Base-by-base conservation (phyloP, 176 grass and related monocot species). In the Ananas comosus region DNA sequence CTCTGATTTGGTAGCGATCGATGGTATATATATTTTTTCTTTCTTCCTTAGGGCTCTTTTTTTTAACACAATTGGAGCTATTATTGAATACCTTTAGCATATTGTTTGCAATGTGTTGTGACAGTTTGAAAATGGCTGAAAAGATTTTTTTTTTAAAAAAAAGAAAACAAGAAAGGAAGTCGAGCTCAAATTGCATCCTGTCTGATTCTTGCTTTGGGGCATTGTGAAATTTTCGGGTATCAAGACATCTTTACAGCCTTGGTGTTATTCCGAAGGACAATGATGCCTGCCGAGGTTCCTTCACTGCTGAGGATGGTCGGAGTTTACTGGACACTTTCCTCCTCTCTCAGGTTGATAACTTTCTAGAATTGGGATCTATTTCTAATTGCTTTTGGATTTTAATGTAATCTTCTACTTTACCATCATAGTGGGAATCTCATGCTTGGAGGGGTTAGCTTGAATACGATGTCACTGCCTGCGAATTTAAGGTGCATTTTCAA, bases 381-480 rank as follows among this genome's bases (percentile, higher is more conserved):
- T 68, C 29, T 79, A 11, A 57, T 58, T 53, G 53, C 9, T 69
- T 11, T 12, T 64, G 8, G 9, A 56, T 59, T 16, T 56, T 48
- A 76, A 49, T 83, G 11, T 54, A 65, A 73, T 77, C 11, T 3
- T 19, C 79, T 2, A 24, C 66, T 74, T 64, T 74, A 61, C 51
- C 57, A 48, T 9, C 22, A 49, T 51, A 91, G 88, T 91, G 88
- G 88, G 84, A 91, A 68, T 73, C 74, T 71, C 71, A 52, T 68
- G 25, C 84, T 17, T 76, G 7, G 64, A 82, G 80, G 65, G 81
- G 81, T 48, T 69, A 65, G 23, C 51, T 91, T 64, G 80, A 64
- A 53, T 91, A 80, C 74, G 88, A 87, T 80, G 81, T 91, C 63
- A 87, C 84, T 50, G 28, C 81, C 63, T 87, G 88, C 23, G 10